phyloP scores from a whole-genome alignment of 495 filamentous ascomycete species.

The Rusavskia elegans region DNA sequence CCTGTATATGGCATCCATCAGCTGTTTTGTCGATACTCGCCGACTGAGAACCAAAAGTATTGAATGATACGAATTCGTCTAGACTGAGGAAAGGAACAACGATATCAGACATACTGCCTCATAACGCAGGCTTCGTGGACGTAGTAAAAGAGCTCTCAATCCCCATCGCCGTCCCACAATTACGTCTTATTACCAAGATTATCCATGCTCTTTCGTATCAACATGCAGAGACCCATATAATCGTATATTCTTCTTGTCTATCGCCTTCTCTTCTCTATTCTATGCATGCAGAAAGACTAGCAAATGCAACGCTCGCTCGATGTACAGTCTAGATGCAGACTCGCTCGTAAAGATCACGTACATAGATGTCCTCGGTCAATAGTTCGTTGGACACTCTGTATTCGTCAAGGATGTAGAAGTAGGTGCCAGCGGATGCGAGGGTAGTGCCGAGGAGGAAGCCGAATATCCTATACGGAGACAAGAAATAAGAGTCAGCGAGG shows the following conservation, averaged over 20 bases:
- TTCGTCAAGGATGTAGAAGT: conserved; percentile 83
- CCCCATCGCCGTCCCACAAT: background rate
- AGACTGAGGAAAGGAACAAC: too few species aligned
- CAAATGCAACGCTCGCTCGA: background rate
- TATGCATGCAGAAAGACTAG: background rate
- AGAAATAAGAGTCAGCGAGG: background rate
- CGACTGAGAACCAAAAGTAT: too few species aligned
- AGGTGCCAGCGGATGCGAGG: conserved; percentile 62
- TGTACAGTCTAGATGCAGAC: conserved; percentile 19
- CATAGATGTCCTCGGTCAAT: conserved; percentile 89
- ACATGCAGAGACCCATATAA: background rate
- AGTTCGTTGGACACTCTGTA: conserved; percentile 90
- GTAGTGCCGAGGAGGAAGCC: conserved; percentile 84
- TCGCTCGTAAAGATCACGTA: conserved; percentile 31
- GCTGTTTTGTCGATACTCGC: too few species aligned
- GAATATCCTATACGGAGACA: conserved; percentile 44
- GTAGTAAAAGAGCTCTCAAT: too few species aligned
- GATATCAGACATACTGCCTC: too few species aligned
- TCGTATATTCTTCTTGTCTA: background rate
- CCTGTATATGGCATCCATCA: conserved; percentile 28
- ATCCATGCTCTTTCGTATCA: background rate
- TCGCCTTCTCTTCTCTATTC: background rate
- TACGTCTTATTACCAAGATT: background rate
- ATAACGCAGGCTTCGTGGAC: too few species aligned
- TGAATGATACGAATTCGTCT: too few species aligned